A percentile compares a stretch with the other conserved stretches of the same genome.
phyloP scores from a whole-genome alignment of 768 basidiomycete species.

The Leccinum subtestaceum region DNA sequence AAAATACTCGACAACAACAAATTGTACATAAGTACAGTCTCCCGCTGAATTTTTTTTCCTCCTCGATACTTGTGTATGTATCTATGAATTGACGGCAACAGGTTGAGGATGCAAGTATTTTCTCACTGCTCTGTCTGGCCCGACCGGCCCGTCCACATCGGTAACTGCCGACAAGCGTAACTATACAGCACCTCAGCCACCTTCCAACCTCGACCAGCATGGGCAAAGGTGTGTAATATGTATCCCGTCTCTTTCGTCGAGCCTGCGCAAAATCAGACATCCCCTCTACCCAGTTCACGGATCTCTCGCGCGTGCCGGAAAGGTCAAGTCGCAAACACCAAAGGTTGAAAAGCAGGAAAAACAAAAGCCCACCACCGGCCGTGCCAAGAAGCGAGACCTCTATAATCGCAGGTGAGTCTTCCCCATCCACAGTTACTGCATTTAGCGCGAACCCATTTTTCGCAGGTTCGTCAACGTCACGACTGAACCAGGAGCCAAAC shows the following conservation, averaged over 20 bases:
- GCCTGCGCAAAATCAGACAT: not conserved
- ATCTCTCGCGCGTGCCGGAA: conserved; percentile 97
- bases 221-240: conserved; percentile 68
- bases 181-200: conserved; percentile 39
- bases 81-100: too few relatives aligned
- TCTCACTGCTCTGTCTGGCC: too few relatives aligned
- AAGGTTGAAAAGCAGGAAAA: conserved; percentile 99
- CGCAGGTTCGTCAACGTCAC: conserved; percentile 89
- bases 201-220: conserved; percentile 51
- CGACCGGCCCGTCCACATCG: not conserved
- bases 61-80: too few relatives aligned
- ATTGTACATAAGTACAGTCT: not conserved
- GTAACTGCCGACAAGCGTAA: conserved; percentile 35
- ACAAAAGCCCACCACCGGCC: conserved; percentile 94
- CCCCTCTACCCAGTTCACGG: conserved; percentile 73
- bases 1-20: conserved; percentile 17
- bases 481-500: conserved; percentile 81
- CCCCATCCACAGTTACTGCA: not conserved
- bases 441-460: not conserved
- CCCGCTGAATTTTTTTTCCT: not conserved
- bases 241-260: not conserved
- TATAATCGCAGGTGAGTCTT: conserved; percentile 85
- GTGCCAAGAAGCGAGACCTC: conserved; percentile 92
- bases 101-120: too few relatives aligned
- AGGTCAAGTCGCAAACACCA: conserved; percentile 97